Base-by-base conservation (phyloP, 495 filamentous ascomycete genomes). In the Chaetomidium leptoderma region DNA sequence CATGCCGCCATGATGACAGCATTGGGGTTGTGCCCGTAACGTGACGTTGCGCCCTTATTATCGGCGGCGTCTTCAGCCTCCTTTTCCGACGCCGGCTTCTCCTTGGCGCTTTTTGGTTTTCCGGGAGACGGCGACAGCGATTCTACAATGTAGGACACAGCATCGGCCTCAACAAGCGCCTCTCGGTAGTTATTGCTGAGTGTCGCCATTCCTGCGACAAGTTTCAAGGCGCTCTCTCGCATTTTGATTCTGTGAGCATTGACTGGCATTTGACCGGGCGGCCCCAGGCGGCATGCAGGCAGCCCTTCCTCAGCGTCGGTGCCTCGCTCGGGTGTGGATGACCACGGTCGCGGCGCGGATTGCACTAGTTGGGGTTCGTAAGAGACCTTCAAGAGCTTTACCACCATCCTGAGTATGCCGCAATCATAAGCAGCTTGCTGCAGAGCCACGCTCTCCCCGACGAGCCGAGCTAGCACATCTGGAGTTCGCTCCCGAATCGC, bases 151-250 rank as follows among this genome's bases (percentile, higher is more conserved):
- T 87, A 91, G 2, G 84, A 81, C 3, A 93, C 78, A 19, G 89
- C 81, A 3, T 90, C 90, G 50, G 88, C 82, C 21, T 92, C 89
- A 48, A 92, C 87, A 42, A 97, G 78, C 4, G 79, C 77, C 68
- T 95, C 96, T 26, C 91, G 81, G 62, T 91, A 91, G 35, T 89
- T 83, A 55, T 97, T 91, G 50, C 90, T 91, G 65, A 87, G 86
- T 6, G 87, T 80, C 16, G 87, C 85, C 56, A 98, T 68, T 6
- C 88, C 84, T 42, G 89, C 88, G 47, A 97, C 72, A 11, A 89
- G 89, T 57, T 83, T 84, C 24, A 98, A 72, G n/a, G 86, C 82
- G 47, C 82, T 84, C 67, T 91, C 88, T 46, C 92, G 81, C 57
- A 89, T 82, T 64, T 80, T 86, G 75, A 91, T 84, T 23, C 85